phyloP scores from a whole-genome alignment of 163 green algal genomes.

The Scenedesmus sp. region DNA sequence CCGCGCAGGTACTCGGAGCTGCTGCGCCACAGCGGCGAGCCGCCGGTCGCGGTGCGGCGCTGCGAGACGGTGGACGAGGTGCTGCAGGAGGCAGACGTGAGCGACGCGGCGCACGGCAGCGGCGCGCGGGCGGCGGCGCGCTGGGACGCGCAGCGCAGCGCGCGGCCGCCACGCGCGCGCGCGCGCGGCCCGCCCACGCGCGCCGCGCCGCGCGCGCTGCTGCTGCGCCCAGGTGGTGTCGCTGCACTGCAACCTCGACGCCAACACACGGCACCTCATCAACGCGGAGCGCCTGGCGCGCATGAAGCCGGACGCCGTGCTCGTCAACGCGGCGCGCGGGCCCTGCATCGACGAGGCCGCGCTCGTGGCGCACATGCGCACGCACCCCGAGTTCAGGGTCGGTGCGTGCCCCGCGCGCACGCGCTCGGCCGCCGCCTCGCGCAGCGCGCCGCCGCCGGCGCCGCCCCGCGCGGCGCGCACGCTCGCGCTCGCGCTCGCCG shows the following conservation, averaged over 20 bases:
- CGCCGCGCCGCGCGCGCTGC: too few relatives aligned
- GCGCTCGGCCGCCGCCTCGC: too few relatives aligned
- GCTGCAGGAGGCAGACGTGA: conserved; percentile 84
- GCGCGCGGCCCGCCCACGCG: too few relatives aligned
- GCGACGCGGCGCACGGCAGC: too few relatives aligned
- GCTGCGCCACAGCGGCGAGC: conserved; percentile 78
- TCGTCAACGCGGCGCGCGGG: conserved; percentile 94
- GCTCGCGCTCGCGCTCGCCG: too few relatives aligned
- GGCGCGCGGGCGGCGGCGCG: too few relatives aligned
- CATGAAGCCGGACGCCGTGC: conserved; percentile 95
- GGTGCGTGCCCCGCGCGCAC: conserved; percentile 39
- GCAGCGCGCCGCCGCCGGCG: too few relatives aligned
- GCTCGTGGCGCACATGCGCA: conserved; percentile 92
- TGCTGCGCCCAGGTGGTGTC: conserved; percentile 75
- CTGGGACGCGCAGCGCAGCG: too few relatives aligned
- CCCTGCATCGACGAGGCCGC: conserved; percentile 93
- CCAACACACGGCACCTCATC: conserved; percentile 93
- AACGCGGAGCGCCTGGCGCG: conserved; percentile 85
- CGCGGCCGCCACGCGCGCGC: too few relatives aligned
- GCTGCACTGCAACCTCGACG: conserved; percentile 95
- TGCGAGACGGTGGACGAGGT: conserved; percentile 92
- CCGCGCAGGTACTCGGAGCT: conserved; percentile 70
- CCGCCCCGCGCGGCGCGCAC: too few relatives aligned
- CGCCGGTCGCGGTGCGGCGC: conserved; percentile 72
- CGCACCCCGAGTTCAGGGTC: conserved; percentile 90